Evolutionary conservation across 2,329 filamentous ascomycete species (phyloP), one percentile per base, ranked within the genome.

Genomic region (Colletotrichum cordylinicola): DNA sequence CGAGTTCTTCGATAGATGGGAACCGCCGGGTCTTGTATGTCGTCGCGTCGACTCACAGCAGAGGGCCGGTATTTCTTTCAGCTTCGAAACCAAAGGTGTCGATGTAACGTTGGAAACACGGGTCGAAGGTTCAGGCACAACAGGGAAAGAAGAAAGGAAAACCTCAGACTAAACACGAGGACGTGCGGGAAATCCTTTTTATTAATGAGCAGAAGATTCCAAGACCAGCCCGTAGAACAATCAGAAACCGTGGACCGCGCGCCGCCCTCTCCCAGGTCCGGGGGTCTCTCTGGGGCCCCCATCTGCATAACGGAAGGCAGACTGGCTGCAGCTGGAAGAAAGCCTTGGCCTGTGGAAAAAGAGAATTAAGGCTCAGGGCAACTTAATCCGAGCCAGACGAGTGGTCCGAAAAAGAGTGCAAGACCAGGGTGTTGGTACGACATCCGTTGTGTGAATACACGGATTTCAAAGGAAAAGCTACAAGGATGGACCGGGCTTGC

Each of bases 401-500:
- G n/a, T 27, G 33, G 61, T 64, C 33, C 60, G n/a, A 10, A 24
- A 64, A 10, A 21, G 18, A 64, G n/a, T 35, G 60, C 29, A 6
- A 35, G 27, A 15, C 37, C 15, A 18, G 27, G 39, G 43, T 21
- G n/a, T 4, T 74, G 66, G 39, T 73, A 73, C 66, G 43, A 73
- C 71, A 43, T 24, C 39, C 56, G 55, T 29, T 33, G 71, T 43
- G 55, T 52, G 56, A 27, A 61, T 60, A 48, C 37, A 43, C 67
- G 35, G 39, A 60, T 15, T 61, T 74, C 29, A 66, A 58, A 58
- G 43, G 16, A 58, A 33, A 52, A 31, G 24, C 24, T 64, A 21
- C 70, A 65, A 73, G 73, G 62, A 64, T 75, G 62, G 39, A 35
- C 64, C 29, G 64, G 73, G 69, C 70, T 73, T 73, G 43, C 56